A percentile compares a stretch with the other conserved stretches of the same genome.
Conservation (phyloP, 306 rosid species). For the barrel medic (Medicago truncatula) region DNA sequence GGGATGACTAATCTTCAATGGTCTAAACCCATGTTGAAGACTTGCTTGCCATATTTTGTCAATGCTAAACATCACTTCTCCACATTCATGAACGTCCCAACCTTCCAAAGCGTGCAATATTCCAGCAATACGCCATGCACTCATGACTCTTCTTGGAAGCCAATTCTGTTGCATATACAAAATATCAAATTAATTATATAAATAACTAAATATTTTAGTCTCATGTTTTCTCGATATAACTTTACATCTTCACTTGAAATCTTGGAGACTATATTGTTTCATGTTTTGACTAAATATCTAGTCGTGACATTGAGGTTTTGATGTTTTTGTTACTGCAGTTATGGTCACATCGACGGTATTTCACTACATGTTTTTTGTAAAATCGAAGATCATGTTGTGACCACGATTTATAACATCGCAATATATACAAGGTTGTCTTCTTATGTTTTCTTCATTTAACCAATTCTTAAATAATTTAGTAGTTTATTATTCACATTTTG, state of each 20-base stretch:
- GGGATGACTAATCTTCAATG: slow-evolving; percentile 42
- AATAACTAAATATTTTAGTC: not conserved
- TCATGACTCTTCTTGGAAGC: slow-evolving; percentile 86
- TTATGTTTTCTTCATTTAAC: not conserved
- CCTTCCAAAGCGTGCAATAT: slow-evolving; percentile 71
- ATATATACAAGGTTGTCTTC: not conserved
- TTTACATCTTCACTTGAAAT: not conserved
- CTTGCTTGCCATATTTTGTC: slow-evolving; percentile 70
- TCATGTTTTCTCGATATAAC: not conserved
- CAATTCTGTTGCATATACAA: slow-evolving; percentile 53
- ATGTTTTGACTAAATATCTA: no score
- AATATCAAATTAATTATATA: not conserved
- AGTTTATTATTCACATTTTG: not conserved
- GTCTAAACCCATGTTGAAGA: slow-evolving; percentile 74
- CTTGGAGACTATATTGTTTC: not conserved
- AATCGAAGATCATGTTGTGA: not conserved
- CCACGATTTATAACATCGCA: not conserved
- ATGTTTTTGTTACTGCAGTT: not conserved
- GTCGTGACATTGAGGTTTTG: not conserved
- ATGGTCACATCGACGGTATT: not conserved
- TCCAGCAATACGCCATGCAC: slow-evolving; percentile 79
- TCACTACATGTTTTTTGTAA: no score
- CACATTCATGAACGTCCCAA: slow-evolving; percentile 73
- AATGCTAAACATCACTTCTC: slow-evolving; percentile 47
- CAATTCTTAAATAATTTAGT: not conserved